phyloP scores from a whole-genome alignment of 2,329 filamentous ascomycete species.

The Pseudopithomyces maydicus region DNA sequence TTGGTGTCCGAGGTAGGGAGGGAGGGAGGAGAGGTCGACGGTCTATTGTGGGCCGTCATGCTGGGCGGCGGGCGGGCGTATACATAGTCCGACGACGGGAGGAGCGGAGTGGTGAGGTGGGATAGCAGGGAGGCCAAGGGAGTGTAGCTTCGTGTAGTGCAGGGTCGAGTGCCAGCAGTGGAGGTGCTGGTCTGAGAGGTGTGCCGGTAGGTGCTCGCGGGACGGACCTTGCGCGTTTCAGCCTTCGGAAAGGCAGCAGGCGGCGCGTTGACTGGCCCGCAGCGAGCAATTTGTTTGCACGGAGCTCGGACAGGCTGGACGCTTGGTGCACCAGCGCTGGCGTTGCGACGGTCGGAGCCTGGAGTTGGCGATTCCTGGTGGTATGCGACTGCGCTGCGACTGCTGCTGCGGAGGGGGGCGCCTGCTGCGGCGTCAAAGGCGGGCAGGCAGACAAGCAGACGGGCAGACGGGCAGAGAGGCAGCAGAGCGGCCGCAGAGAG shows the following conservation, averaged over 20 bases:
- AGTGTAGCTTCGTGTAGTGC: constrained; percentile 20
- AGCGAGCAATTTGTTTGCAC: constrained; percentile 26
- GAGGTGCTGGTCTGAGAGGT: constrained; percentile 23
- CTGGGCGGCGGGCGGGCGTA: constrained; percentile 26
- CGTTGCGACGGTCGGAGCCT: constrained; percentile 17
- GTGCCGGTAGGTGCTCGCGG: constrained; percentile 30
- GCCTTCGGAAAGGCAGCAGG: constrained; percentile 27
- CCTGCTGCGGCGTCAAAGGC: constrained; percentile 1
- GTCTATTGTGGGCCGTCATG: constrained; percentile 31
- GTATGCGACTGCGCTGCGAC: constrained; percentile 19
- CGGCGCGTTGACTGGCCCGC: constrained; percentile 27
- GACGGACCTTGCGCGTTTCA: constrained; percentile 43
- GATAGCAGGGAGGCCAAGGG: constrained; percentile 15
- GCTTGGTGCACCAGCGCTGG: constrained; percentile 18
- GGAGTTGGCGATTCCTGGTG: constrained; percentile 8
- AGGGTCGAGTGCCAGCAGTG: neutral
- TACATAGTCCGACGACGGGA: constrained; percentile 31
- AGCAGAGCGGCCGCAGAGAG: too few species aligned
- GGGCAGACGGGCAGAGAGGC: too few species aligned
- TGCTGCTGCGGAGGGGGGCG: too few species aligned
- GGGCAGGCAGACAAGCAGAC: too few species aligned
- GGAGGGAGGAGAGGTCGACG: constrained; percentile 16
- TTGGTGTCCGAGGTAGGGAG: neutral
- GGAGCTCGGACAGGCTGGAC: constrained; percentile 22
- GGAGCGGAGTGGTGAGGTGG: constrained; percentile 7